These are phyloP conservation scores for Vaccinium myrtillus DNA, from an alignment of 148 eudicot species.

Conservation along the genomic window DNA sequence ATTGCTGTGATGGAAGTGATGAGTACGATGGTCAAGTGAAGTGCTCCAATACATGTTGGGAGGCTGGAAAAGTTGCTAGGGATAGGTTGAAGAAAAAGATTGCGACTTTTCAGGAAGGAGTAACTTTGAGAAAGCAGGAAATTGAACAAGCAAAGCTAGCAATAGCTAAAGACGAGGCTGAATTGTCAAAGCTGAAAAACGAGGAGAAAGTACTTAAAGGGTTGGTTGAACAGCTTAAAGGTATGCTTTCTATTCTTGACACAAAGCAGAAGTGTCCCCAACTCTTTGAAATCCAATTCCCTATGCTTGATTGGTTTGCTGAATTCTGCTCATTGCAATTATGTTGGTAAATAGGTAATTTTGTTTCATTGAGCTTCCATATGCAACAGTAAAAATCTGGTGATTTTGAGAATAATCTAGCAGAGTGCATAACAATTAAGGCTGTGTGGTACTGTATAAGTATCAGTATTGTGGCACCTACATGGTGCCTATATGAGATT, in stretches of 20 bases:
- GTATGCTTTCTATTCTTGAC: constrained; percentile 33
- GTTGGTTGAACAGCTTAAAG: constrained; percentile 80
- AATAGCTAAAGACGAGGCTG: constrained; percentile 75
- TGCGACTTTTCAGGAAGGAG: constrained; percentile 71
- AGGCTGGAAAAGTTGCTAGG: constrained; percentile 94
- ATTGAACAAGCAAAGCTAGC: constrained; percentile 72
- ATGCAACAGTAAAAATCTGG: background rate
- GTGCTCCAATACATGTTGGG: constrained; percentile 97
- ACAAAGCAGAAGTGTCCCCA: background rate
- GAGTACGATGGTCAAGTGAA: constrained; percentile 80
- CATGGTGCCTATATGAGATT: background rate
- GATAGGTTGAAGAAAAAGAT: constrained; percentile 85
- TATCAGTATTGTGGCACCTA: background rate
- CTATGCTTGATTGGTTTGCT: background rate
- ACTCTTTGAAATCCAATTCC: background rate
- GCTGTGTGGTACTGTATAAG: background rate
- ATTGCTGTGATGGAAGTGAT: constrained; percentile 99
- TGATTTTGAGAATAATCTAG: background rate
- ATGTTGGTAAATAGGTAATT: background rate
- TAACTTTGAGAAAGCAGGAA: constrained; percentile 62
- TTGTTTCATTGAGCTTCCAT: background rate
- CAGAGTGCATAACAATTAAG: background rate
- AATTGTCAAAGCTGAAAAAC: constrained; percentile 64
- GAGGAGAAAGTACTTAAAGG: constrained; percentile 85
- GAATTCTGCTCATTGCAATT: background rate